Base-by-base conservation (phyloP, 805 yeast species). In the Candida sanyiensis region DNA sequence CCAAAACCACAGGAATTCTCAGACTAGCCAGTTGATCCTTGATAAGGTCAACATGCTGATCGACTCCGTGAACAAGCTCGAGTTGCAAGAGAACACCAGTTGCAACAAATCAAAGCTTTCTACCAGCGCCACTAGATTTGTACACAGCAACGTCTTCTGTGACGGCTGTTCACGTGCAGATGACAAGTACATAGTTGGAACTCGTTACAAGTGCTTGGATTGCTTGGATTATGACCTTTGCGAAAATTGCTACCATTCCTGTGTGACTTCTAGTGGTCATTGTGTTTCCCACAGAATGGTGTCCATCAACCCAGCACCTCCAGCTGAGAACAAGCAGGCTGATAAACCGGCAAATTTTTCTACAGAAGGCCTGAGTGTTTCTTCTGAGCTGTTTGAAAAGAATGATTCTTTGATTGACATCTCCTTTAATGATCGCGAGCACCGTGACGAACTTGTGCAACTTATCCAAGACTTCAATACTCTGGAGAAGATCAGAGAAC, bases 141-240 rank as follows among this genome's bases (percentile, higher is more conserved):
- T 50, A 3, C 12, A 54, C 7, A 35, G 38, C 10, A 44, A 45
- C 9, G 17, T 51, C 2, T 52, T 46, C 24, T 39, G 42, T n/a
- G 27, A 35, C 10, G 10, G 50, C 7, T 42, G 40, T 24, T 8
- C 22, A n/a, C 12, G 17, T 3, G 5, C 21, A 10, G 22, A 26
- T 11, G 19, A 15, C 7, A 20, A 12, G 6, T 28, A 12, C 25
- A 22, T 37, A n/a, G 12, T 11, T 7, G 40, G 40, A 6, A 26
- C 21, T n/a, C 30, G 40, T 15, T 37, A 31, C 22, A 37, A 37
- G 27, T 37, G 40, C 17, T 25, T 37, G 16, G 23, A n/a, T 5
- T 37, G 40, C 16, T 16, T 15, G 18, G 35, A 37, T 15, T 37
- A 25, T 21, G 40, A 37, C 18, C 13, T 37, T 3, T 37, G 40